Base-by-base conservation (phyloP, 2,329 filamentous ascomycete genomes). In the Fusarium verrucosum region DNA sequence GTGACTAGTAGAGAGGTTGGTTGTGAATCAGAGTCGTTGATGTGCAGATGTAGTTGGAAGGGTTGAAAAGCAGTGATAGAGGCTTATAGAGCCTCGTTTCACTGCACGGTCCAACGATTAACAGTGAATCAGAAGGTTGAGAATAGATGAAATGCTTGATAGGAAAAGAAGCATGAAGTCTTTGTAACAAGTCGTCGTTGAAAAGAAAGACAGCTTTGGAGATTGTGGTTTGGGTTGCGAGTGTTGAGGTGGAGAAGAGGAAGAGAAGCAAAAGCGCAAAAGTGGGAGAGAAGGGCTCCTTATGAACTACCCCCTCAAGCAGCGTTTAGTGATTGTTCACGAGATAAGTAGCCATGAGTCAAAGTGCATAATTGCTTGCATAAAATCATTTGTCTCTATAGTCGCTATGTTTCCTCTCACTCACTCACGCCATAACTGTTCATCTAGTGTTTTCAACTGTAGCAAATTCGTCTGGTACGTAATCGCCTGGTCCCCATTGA, bases 301-400 rank as follows among this genome's bases (percentile, higher is more conserved):
- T 66, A 63, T 41, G 44, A 44, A 47, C 40, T 41, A 30, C n/a
- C 47, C 42, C 30, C 28, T 28, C 17, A 4, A 20, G 16, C 16
- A 45, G 32, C 28, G 43, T 47, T 41, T 38, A 25, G 13, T 58
- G 58, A 59, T 59, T 58, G 62, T 66, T 41, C 62, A 58, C 62
- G 37, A 25, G 41, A 30, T 41, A n/a, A n/a, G n/a, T n/a, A n/a
- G 14, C 37, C 19, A 47, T 64, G 52, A 58, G 52, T 66, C 58
- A 65, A 67, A 67, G 30, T 43, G 49, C 16, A 37, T 32, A 28
- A 22, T 42, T 50, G 41, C 37, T 51, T 65, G 45, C 50, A 37
- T 36, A 37, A 52, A 32, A 23, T 56, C 45, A 50, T 52, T 46
- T 23, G 28, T 16, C 14, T 45, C 38, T 47, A 50, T 40, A 38